Evolutionary conservation across 2,329 filamentous ascomycete species (phyloP).

Genomic region (Aspergillus transmontanensis): DNA sequence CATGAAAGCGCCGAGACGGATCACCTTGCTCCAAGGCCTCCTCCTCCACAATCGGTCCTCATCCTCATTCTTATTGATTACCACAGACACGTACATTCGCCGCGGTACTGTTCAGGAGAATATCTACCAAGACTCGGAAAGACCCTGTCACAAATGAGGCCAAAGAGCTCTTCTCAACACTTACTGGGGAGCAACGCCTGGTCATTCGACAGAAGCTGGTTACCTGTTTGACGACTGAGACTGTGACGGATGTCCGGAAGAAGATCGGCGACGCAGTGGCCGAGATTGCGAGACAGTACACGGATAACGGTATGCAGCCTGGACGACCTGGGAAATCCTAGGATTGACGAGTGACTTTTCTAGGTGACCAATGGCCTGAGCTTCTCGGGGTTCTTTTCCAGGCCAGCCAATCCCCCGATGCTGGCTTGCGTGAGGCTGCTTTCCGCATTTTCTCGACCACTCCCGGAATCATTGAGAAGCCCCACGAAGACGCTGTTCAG

Average conservation of each 20-base stretch:
- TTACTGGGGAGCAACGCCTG: slow-evolving; percentile 71
- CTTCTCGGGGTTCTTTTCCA: slow-evolving; percentile 84
- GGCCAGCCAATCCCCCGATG: slow-evolving; percentile 81
- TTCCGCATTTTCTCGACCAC: slow-evolving; percentile 96
- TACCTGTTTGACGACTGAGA: slow-evolving; percentile 72
- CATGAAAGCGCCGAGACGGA: background rate
- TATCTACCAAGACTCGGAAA: slow-evolving; percentile 87
- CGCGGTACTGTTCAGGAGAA: slow-evolving; percentile 90
- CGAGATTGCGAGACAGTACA: slow-evolving; percentile 92
- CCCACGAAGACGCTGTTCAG: slow-evolving; percentile 89
- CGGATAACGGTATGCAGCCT: slow-evolving; percentile 73
- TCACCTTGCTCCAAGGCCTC: background rate
- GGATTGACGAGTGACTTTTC: slow-evolving; percentile 18
- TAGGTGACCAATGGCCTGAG: slow-evolving; percentile 86
- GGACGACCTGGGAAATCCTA: background rate
- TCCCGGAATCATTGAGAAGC: slow-evolving; percentile 91
- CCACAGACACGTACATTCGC: slow-evolving; percentile 84
- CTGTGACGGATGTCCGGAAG: slow-evolving; percentile 75
- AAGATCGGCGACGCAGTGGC: slow-evolving; percentile 98
- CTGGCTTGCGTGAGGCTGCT: slow-evolving; percentile 84
- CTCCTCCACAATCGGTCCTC: background rate
- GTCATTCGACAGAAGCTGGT: slow-evolving; percentile 84
- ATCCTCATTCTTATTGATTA: slow-evolving; percentile 9
- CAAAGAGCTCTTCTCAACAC: slow-evolving; percentile 81
- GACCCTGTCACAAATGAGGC: slow-evolving; percentile 66